Percentiles rank a stretch among this genome's conserved stretches.
These are phyloP conservation scores for Carallia brachiata DNA, from an alignment of 345 rosid genomes.

Conservation along the genomic window DNA sequence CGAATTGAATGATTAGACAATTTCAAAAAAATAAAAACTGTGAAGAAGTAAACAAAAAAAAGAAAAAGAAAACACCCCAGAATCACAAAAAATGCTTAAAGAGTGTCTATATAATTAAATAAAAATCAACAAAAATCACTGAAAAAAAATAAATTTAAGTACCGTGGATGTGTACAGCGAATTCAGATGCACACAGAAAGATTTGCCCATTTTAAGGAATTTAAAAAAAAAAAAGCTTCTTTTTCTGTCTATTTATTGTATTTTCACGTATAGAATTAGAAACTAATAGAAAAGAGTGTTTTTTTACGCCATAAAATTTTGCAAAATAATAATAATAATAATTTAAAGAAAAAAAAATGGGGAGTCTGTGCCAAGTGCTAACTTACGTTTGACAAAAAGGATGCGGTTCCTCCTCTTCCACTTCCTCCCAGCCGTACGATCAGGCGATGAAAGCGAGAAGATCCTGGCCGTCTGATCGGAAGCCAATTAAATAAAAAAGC, in stretches of 20 bases:
- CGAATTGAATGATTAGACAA: slow-evolving; percentile 3
- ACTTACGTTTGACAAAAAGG: slow-evolving; percentile 26
- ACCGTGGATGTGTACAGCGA: background rate
- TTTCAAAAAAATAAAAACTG: background rate
- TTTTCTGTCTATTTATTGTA: too few species aligned
- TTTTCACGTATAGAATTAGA: too few species aligned
- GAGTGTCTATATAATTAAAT: background rate
- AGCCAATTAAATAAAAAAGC: background rate
- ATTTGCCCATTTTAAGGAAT: background rate
- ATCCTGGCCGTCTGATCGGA: slow-evolving; percentile 38
- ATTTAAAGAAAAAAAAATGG: background rate
- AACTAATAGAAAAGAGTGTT: too few species aligned
- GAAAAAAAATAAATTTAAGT: background rate
- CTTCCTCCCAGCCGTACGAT: slow-evolving; percentile 38
- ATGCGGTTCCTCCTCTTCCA: background rate
- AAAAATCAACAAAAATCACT: background rate
- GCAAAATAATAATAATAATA: background rate
- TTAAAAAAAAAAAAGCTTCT: background rate
- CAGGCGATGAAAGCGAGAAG: slow-evolving; percentile 24
- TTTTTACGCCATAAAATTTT: too few species aligned
- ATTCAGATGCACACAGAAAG: slow-evolving; percentile 2
- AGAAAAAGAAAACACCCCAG: background rate
- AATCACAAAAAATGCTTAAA: background rate
- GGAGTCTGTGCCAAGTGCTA: background rate
- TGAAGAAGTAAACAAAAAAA: slow-evolving; percentile 1